Evolutionary conservation across 2,329 filamentous ascomycete species (phyloP).

Genomic region (Diaporthe vaccinii): DNA sequence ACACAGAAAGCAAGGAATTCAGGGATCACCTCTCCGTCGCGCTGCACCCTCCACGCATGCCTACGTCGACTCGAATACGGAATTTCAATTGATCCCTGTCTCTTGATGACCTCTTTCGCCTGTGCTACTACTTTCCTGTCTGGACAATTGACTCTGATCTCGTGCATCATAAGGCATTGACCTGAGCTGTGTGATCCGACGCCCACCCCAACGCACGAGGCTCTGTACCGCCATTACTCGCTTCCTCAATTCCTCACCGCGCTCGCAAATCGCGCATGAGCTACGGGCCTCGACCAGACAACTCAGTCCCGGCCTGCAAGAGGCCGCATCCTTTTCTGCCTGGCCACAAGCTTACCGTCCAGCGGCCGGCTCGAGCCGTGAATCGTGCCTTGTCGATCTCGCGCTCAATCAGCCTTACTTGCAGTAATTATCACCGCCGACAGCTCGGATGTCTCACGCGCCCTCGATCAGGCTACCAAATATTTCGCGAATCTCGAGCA

Average conservation of each 20-base stretch:
- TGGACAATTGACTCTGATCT: background rate
- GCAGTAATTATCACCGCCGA: background rate
- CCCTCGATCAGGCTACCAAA: background rate
- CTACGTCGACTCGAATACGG: slow-evolving; percentile 11
- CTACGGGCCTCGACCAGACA: background rate
- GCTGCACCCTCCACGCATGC: slow-evolving; percentile 22
- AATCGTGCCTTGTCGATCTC: slow-evolving; percentile 12
- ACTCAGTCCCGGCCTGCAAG: background rate
- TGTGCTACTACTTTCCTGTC: background rate
- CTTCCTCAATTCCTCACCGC: slow-evolving; percentile 1
- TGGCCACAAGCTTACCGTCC: slow-evolving; percentile 1
- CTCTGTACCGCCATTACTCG: background rate
- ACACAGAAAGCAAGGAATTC: slow-evolving; percentile 35
- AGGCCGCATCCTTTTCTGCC: background rate
- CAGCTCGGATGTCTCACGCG: slow-evolving; percentile 30
- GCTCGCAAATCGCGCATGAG: slow-evolving; percentile 9
- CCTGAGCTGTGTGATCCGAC: background rate
- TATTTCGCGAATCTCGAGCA: background rate
- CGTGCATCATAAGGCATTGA: background rate
- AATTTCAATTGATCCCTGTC: slow-evolving; percentile 13
- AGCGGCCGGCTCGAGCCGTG: slow-evolving; percentile 18
- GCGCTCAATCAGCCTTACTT: background rate
- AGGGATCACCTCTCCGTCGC: slow-evolving; percentile 28
- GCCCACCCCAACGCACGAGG: background rate
- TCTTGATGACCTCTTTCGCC: slow-evolving; percentile 1